Evolutionary conservation across 2,329 filamentous ascomycete species (phyloP), one percentile per base, ranked within the genome.

Genomic region (Ophiostoma sp.): DNA sequence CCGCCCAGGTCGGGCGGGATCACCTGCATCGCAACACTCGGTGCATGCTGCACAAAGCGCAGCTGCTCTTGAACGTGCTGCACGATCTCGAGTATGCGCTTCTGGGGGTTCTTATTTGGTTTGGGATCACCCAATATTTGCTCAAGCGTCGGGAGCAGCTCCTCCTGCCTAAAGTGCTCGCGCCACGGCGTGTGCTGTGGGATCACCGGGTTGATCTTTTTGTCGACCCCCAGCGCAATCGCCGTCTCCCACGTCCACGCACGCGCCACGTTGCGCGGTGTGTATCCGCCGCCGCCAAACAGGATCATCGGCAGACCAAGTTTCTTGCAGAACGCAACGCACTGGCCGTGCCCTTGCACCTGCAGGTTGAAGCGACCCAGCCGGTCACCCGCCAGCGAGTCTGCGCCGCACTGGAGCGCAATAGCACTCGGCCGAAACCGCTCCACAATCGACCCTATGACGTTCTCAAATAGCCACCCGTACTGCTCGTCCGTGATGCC

Each of bases 161-260:
- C 93, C 71, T 95, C 91, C 58, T 92, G 89, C 64, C 91, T 87
- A 79, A 99, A 99, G 71, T 96, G 93, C 71, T 91, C 88, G 69
- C 93, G 87, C 82, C 94, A 96, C 0, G 93, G 91, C 7, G 94
- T 87, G 74, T 96, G 88, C 47, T 85, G 79, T 0, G 95, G 94
- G 41, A 98, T 89, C 12, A 87, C 84, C 18, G 89, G 85, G 76
- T 83, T 81, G 71, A 97, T 89, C 69, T 86, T 85, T 71, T 89
- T 83, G 70, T 90, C 84, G 69, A 87, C 88, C 73, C 89, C 88
- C 71, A 96, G 91, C 70, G 92, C 92, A 73, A 98, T 92, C 70
- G 91, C 90, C 12, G 95, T 99, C 80, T 99, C 95, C 79, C 96
- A 94, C 38, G 93, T 92, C 95, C 95, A 99, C 42, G 94, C 93